These are phyloP conservation scores for Moesziomyces antarcticus DNA, from an alignment of 1,284 basidiomycete species.

Conservation along the genomic window DNA sequence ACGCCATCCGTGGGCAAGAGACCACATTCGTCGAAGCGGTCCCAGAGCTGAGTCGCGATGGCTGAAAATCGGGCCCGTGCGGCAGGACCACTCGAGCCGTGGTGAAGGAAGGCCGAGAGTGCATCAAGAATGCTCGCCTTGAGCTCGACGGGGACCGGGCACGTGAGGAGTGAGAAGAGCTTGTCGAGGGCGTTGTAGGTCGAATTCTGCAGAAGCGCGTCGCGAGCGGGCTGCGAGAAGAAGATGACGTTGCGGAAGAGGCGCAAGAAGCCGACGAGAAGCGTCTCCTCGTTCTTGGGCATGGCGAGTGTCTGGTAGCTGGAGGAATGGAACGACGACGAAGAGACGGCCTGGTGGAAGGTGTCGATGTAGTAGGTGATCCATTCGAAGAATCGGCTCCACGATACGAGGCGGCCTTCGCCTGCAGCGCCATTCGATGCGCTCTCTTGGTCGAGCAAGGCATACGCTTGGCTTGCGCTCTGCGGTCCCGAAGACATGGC, in stretches of 20 bases:
- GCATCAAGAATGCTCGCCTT: constrained; percentile 88
- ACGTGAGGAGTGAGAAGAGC: constrained; percentile 71
- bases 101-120: constrained; percentile 77
- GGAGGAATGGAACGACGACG: constrained; percentile 35
- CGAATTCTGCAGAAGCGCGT: constrained; percentile 81
- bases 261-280: constrained; percentile 83
- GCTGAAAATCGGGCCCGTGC: constrained; percentile 65
- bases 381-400: constrained; percentile 66
- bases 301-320: constrained; percentile 69
- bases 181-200: constrained; percentile 78
- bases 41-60: constrained; percentile 84
- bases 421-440: constrained; percentile 25
- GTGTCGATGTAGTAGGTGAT: constrained; percentile 64
- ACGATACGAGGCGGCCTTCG: constrained; percentile 61
- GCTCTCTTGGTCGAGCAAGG: constrained; percentile 56
- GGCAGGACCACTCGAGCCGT: constrained; percentile 17
- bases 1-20: constrained; percentile 30
- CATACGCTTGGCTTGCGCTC: constrained; percentile 63
- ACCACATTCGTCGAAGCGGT: constrained; percentile 76
- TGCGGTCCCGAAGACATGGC: constrained; percentile 61
- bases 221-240: constrained; percentile 81
- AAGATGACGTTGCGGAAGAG: constrained; percentile 83
- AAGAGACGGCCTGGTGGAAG: constrained; percentile 50
- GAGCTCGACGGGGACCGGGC: constrained; percentile 79
- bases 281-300: constrained; percentile 79